Evolutionary conservation across 306 rosid species (phyloP), one percentile per base, ranked within the genome.

Genomic region (Lupinus albus): DNA sequence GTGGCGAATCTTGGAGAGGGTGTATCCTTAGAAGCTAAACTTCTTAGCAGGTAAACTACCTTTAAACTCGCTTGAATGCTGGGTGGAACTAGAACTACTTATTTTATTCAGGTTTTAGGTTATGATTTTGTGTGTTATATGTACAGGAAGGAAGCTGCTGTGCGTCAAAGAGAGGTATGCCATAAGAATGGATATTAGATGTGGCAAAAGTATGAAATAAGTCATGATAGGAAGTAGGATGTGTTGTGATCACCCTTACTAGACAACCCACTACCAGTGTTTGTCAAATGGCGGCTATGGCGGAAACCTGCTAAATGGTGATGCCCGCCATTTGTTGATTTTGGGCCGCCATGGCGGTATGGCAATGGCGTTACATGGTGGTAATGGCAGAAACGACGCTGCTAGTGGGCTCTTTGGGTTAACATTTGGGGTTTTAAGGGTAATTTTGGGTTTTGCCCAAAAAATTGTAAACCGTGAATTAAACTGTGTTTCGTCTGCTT

Each of bases 1-100:
- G 97, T 94, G 74, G 97, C 97, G 65, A 68, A 82, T 38, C 95
- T 94, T 50, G 99, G 99, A 64, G 99, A 90, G 78, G 99, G 99
- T 42, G 97, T 94, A 47, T 88, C 97, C 73, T 82, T 94, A 56
- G 99, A 94, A 81, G 99, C 94, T 61, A 94, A 88, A 79, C 81
- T 94, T 61, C 79, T 94, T 71, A 94, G 83, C 92, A 86, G 96
- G 99, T 88, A 72, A 64, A 48, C 33, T 64, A 33, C 62, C 55
- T 64, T 68, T 45, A 10, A 64, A 49, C 74, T 73, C 57, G 52
- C 66, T 48, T 51, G 17, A 51, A 56, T 5, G 17, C 58, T 63
- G 21, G 46, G 42, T 28, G 25, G 55, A n/a, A 20, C 58, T 46
- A 50, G 12, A 33, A 38, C 21, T 52, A 12, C 66, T 62, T 75